These are phyloP conservation scores for Zygosaccharomyces gambellarensis DNA, from an alignment of 805 yeast genomes.

Conservation along the genomic window DNA sequence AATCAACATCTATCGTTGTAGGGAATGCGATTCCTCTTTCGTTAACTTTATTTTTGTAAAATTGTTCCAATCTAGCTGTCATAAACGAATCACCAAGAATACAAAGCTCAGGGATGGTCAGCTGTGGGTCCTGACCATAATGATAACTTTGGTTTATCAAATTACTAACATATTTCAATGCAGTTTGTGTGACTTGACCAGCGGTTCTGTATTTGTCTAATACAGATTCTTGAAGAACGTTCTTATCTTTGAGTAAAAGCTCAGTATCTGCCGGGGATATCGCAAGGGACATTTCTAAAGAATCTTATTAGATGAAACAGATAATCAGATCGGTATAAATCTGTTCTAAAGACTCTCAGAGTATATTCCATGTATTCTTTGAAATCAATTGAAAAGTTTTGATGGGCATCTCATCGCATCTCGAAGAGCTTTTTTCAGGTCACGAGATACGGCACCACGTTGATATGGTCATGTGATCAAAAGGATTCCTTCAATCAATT, in stretches of 20 bases:
- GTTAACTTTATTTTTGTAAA: constrained; percentile 56
- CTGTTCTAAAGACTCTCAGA: background rate
- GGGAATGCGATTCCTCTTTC: constrained; percentile 95
- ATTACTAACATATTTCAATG: constrained; percentile 57
- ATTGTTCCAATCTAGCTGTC: constrained; percentile 51
- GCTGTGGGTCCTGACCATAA: constrained; percentile 35
- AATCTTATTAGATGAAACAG: background rate
- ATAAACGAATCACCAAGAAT: constrained; percentile 75
- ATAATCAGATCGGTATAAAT: background rate
- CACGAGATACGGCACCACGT: background rate
- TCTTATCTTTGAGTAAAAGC: constrained; percentile 64
- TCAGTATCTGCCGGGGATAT: constrained; percentile 72
- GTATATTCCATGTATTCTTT: constrained; percentile 1
- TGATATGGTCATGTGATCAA: background rate
- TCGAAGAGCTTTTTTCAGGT: constrained; percentile 13
- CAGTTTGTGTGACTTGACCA: constrained; percentile 84
- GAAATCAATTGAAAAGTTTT: background rate
- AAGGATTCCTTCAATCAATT: background rate
- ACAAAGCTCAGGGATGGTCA: constrained; percentile 68
- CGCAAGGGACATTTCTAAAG: constrained; percentile 58
- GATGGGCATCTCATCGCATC: constrained; percentile 16
- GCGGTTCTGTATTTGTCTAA: constrained; percentile 83
- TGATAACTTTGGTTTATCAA: constrained; percentile 75
- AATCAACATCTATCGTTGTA: constrained; percentile 81
- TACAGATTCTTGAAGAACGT: constrained; percentile 55